Evolutionary conservation across 345 rosid species (phyloP), one percentile per base, ranked within the genome.

Genomic region (Abelmoschus esculentus): DNA sequence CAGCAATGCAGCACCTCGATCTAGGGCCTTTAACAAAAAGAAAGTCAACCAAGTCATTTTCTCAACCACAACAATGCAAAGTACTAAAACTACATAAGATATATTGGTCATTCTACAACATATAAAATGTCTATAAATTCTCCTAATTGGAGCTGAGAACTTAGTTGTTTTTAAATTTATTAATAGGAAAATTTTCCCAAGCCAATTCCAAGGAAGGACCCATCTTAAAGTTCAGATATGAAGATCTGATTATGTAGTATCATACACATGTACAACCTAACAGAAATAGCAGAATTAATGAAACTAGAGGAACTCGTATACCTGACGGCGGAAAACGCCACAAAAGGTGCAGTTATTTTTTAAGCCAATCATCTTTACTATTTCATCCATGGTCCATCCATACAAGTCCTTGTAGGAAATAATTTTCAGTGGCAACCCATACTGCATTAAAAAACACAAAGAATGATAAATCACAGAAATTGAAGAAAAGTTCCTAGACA

Each of bases 321-420:
- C 96, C 95, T 93, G 98, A 15, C 96, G 88, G 32, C 97, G 95
- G 73, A 91, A 91, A 69, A 93, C 97, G 71, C 97, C 97, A 83
- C 96, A 91, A 75, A 91, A 93, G 0, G 97, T 91, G 84, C 98
- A 93, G 66, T 91, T 93, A 72, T 93, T 93, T 86, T 93, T 93
- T 58, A 93, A 59, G 61, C 97, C 97, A 15, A 93, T 93, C 89
- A 89, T 85, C 82, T 88, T 89, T 52, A 93, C 98, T 75, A 93
- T 91, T 77, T 93, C 98, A 61, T 93, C 98, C 98, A 91, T 93
- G 1, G 98, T 93, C 98, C 98, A 91, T 75, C 98, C 98, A 78
- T 93, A 93, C 55, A 93, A 81, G 77, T 93, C 97, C 86, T 91
- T 91, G 86, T 93, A 93, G 12, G 98, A 91, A 74, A 91, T 88